Base-by-base conservation (phyloP, 371 early-diverging fungal genomes). In the Lichtheimia corymbifera region DNA sequence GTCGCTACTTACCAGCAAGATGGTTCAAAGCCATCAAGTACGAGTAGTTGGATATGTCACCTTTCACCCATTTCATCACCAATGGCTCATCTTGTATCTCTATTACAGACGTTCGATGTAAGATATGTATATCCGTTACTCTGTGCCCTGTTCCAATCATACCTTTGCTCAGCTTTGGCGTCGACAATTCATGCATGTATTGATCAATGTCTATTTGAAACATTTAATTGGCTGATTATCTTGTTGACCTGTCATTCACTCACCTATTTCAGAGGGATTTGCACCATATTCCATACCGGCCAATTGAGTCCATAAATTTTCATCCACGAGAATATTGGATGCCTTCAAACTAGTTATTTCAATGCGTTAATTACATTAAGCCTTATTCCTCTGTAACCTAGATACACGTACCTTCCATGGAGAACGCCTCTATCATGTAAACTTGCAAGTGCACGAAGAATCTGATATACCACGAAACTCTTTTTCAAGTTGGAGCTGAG, bases 11-110 rank as follows among this genome's bases (percentile, higher is more conserved):
- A 68, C 91, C 92, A 13, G 92, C 89, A 2, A 91, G 72, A 53
- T 87, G 84, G 55, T 94, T 94, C 24, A 94, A 73, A 13, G 84
- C 82, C 91, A 94, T 91, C 42, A 94, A 60, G 69, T 94, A 94
- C 11, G 88, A 86, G 63, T 81, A 94, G 61, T 93, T 94, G 27
- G 90, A 88, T 40, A 94, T 88, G 22, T 88, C 83, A 15, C 89
- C 88, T 20, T 78, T 74, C 5, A 82, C 80, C 95, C 95, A 94
- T 35, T 77, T 77, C 63, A 84, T 79, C 4, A 85, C 86, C 0
- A 84, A 65, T 0, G 84, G 77, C n/a, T 85, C 85, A 35, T 84
- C 75, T 18, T 71, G 74, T 30, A 86, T 68, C 17, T 66, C 86
- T 86, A 15, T 35, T 6, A 11, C 1, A 11, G 35, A 35, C 35